Conservation (phyloP, 352 stramenopile species). For the Pythium dissotocum region DNA sequence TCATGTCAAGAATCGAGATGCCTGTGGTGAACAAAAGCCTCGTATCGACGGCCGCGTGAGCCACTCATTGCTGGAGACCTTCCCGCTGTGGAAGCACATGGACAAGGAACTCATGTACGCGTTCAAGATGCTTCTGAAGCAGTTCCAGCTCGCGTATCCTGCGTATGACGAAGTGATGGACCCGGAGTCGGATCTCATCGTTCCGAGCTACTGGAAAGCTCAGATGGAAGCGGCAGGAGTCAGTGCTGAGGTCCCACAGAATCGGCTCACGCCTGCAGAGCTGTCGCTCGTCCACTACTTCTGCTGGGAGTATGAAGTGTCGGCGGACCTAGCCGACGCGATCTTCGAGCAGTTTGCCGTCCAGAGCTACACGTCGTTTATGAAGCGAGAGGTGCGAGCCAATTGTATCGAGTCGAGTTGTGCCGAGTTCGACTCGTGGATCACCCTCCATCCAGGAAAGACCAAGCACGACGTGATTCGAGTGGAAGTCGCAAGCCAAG, state of each 20-base stretch:
- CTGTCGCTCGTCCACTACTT: neutral
- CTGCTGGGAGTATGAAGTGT: slow-evolving; percentile 35
- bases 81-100: slow-evolving; percentile 21
- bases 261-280: no score
- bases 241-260: no score
- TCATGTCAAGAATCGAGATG: neutral
- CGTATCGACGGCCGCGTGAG: neutral
- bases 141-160: slow-evolving; percentile 26
- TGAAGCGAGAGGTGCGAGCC: slow-evolving; percentile 7
- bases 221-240: neutral
- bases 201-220: slow-evolving; percentile 10
- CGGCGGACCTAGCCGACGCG: slow-evolving; percentile 26
- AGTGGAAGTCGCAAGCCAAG: slow-evolving; percentile 17
- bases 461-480: slow-evolving; percentile 12
- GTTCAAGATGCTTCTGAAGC: slow-evolving; percentile 32
- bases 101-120: slow-evolving; percentile 24
- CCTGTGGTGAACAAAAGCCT: neutral
- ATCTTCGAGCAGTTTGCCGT: slow-evolving; percentile 38
- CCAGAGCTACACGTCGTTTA: slow-evolving; percentile 24
- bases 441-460: slow-evolving; percentile 3
- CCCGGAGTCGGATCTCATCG: slow-evolving; percentile 25
- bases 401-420: slow-evolving; percentile 17
- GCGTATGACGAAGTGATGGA: slow-evolving; percentile 16
- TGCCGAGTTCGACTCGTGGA: slow-evolving; percentile 13
- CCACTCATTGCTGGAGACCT: neutral